These are phyloP conservation scores for Epichloe sibirici DNA, from an alignment of 2,329 filamentous ascomycete species.

Conservation along the genomic window DNA sequence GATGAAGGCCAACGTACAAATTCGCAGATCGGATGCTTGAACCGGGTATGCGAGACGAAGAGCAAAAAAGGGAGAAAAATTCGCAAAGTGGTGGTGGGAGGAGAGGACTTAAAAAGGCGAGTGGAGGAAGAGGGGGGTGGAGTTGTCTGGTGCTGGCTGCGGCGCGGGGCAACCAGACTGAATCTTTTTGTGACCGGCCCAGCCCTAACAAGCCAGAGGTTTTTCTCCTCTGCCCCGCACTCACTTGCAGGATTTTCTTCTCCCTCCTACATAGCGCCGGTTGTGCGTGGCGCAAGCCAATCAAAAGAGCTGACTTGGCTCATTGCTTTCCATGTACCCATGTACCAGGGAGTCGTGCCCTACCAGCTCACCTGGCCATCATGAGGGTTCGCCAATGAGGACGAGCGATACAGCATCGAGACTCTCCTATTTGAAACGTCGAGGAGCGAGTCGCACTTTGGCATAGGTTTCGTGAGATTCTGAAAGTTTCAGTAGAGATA, in stretches of 20 bases:
- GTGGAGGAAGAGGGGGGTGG: slow-evolving; percentile 15
- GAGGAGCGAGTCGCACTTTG: not conserved
- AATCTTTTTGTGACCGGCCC: slow-evolving; percentile 7
- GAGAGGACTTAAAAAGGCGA: slow-evolving; percentile 26
- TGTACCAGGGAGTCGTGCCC: not conserved
- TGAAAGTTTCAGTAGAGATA: not conserved
- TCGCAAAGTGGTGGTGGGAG: slow-evolving; percentile 24
- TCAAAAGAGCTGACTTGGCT: slow-evolving; percentile 3
- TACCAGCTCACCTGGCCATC: slow-evolving; percentile 1
- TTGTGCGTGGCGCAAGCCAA: slow-evolving; percentile 6
- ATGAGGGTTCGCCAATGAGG: not conserved
- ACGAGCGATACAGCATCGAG: not conserved
- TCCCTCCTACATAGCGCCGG: slow-evolving; percentile 1
- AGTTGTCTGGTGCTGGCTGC: slow-evolving; percentile 16
- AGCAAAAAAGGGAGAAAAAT: slow-evolving; percentile 26
- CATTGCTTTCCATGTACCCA: not conserved
- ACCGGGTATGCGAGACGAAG: slow-evolving; percentile 33
- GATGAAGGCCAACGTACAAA: slow-evolving; percentile 19
- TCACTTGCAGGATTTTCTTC: slow-evolving; percentile 11
- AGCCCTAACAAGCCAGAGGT: slow-evolving; percentile 24
- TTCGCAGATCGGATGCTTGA: slow-evolving; percentile 32
- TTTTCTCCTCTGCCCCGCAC: slow-evolving; percentile 10
- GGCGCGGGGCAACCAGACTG: slow-evolving; percentile 23
- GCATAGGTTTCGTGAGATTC: not conserved
- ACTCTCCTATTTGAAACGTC: not conserved